Base-by-base conservation (phyloP, 2,329 filamentous ascomycete genomes). In the Neonectria coccinea region DNA sequence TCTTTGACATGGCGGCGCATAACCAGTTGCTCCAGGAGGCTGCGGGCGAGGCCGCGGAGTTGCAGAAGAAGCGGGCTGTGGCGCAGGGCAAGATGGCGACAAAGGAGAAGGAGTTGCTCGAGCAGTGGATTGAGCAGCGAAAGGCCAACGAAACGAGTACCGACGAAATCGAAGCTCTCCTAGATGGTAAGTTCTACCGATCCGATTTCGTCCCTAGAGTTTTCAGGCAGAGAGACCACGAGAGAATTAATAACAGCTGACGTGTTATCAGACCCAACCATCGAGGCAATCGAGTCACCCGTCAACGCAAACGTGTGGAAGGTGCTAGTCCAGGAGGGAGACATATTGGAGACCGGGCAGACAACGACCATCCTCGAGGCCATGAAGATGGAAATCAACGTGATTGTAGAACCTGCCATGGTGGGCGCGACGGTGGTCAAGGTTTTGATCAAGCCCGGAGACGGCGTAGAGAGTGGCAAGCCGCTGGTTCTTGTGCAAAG, bases 331-430 rank as follows among this genome's bases (percentile, higher is more conserved):
- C 75, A 79, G 12, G 75, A 79, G 11, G 80, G 80, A 8, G 79
- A 85, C 25, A 71, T 80, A 9, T 7, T 68, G 4, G 48, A 67
- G 31, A 14, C 47, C 39, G 64, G 64, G 9, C 66, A 68, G n/a
- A 56, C 62, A 0, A 78, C 83, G 1, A 75, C 79, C 2, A 82
- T 87, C 3, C 75, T 87, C 3, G 85, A 88, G 61, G 85, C 85
- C 0, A 88, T 88, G 85, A 87, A 88, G 72, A 81, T 87, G 77
- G 86, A 87, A 67, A 84, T 87, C 62, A 71, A 67, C 36, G 45
- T 68, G 14, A 18, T 67, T 3, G 66, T 63, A 9, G 62, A 64
- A 16, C 6, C 52, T 3, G 31, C 16, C 20, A 47, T 60, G 27
- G 62, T 36, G 12, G 56, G 62, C 2, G 45, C 57, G 14, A 64